Base-by-base conservation (phyloP, 352 stramenopile genomes). In the Phytopythium kandeliae region DNA sequence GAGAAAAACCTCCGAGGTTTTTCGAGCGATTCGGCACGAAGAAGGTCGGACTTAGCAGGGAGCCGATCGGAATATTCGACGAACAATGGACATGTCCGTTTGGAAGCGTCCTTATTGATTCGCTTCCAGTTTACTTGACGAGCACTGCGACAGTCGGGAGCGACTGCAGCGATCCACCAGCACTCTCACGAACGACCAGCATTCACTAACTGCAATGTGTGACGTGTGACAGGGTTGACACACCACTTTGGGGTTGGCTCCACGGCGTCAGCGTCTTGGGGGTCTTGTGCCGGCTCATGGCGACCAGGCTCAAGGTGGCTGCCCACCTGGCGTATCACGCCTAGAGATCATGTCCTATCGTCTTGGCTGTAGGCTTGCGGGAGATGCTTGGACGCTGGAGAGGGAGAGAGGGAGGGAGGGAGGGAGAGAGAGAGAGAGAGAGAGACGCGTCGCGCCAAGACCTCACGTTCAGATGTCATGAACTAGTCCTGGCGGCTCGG, bases 1-100 rank as follows among this genome's bases (percentile, higher is more conserved):
- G 10, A 28, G 28, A 55, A 55, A 55, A 55, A 55, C 49, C 49
- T 55, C 49, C 17, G 49, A 55, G 49, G 49, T 55, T 55, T 55
- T 54, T 41, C 21, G 16, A 0, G 26, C 0, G 0, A 11, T 15
- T 16, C 10, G 31, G 1, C 4, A 44, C 2, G 10, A 9, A 0
- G 22, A 4, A 46, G n/a, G n/a, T 46, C 40, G 40, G 11, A 46
- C 24, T 46, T 46, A 22, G 15, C 6, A 4, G 24, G 40, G 40
- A 46, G n/a, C 54, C 54, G 26, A 25, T 15, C 21, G 35, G 54
- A 60, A 60, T 36, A 24, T 60, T 60, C 54, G 25, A 21, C 40
- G 40, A 46, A 46, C 40, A 33, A 2, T 2, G 15, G 13, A 0
- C 2, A 3, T 33, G 40, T 46, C 22, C 40, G 1, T 2, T 4